Conservation (phyloP, 169 alveolate species). For the Plasmodium chabaudi region DNA sequence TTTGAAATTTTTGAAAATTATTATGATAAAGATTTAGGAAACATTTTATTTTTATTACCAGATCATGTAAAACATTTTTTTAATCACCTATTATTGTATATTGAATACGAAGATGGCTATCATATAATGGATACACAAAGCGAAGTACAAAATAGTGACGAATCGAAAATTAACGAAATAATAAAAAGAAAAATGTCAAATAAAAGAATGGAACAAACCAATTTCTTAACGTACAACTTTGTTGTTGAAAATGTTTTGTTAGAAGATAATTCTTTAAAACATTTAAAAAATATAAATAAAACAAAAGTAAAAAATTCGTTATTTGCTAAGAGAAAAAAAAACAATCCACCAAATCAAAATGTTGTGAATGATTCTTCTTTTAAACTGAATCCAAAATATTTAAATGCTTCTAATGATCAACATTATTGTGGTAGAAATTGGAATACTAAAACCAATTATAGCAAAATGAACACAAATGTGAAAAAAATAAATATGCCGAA, state of each 20-base stretch:
- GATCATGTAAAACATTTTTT: conserved; percentile 33
- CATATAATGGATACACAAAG: background rate
- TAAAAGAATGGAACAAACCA: background rate
- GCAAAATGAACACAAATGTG: background rate
- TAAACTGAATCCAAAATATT: conserved; percentile 40
- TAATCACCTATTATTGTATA: conserved; percentile 29
- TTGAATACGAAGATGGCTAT: conserved; percentile 58
- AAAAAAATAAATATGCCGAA: conserved; percentile 54
- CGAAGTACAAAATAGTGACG: background rate
- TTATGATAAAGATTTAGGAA: conserved; percentile 22
- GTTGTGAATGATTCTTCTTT: conserved; percentile 27
- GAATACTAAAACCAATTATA: conserved; percentile 10
- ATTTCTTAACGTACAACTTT: conserved; percentile 49
- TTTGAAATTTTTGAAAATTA: conserved; percentile 24
- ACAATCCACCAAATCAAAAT: conserved; percentile 16
- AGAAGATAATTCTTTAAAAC: conserved; percentile 50
- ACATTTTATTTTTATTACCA: conserved; percentile 21
- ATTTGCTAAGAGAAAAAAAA: conserved; percentile 54
- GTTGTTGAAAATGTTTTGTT: conserved; percentile 45
- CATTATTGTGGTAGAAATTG: background rate
- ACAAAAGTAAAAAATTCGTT: conserved; percentile 55
- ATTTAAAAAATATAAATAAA: conserved; percentile 51
- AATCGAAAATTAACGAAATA: background rate
- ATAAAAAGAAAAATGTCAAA: background rate
- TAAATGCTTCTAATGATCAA: conserved; percentile 10